Conservation (phyloP, 768 basidiomycete genomes). For the Amanita rubescens region DNA sequence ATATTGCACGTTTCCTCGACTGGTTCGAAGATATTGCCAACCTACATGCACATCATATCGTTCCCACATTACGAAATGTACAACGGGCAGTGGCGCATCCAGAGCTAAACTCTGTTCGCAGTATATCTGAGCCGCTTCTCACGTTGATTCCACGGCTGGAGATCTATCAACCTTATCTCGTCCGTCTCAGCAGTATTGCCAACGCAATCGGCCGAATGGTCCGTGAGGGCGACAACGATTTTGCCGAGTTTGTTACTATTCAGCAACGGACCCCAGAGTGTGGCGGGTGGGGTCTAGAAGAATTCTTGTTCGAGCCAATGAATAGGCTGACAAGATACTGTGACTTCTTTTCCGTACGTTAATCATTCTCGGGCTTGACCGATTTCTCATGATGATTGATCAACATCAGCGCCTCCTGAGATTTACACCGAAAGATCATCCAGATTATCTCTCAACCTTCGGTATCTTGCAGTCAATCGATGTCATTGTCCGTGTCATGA, state of each 20-base stretch:
- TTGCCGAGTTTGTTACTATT: conserved; percentile 79
- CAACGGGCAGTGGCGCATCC: conserved; percentile 20
- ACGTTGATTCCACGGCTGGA: conserved; percentile 62
- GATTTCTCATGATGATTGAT: conserved; percentile 7
- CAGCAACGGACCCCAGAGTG: conserved; percentile 50
- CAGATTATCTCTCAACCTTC: conserved; percentile 63
- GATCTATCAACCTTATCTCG: conserved; percentile 83
- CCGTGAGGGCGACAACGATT: conserved; percentile 51
- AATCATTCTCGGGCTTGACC: not conserved
- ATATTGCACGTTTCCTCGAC: conserved; percentile 70
- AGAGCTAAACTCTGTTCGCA: conserved; percentile 37
- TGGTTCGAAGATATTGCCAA: conserved; percentile 85
- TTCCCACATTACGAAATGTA: conserved; percentile 32
- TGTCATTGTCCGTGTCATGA: conserved; percentile 66
- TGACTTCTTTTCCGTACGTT: conserved; percentile 62
- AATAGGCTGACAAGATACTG: conserved; percentile 66
- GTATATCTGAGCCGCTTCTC: conserved; percentile 52
- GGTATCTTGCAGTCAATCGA: conserved; percentile 61
- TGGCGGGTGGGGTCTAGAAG: conserved; percentile 56
- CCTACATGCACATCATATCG: conserved; percentile 56
- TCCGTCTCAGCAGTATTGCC: conserved; percentile 56
- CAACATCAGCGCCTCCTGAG: conserved; percentile 55
- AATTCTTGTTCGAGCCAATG: conserved; percentile 69
- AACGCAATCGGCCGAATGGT: conserved; percentile 43
- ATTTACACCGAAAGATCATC: conserved; percentile 60